Percentiles rank a stretch among this genome's conserved stretches.
phyloP scores from a whole-genome alignment of 164 flowering plant species.

The Santalum album region DNA sequence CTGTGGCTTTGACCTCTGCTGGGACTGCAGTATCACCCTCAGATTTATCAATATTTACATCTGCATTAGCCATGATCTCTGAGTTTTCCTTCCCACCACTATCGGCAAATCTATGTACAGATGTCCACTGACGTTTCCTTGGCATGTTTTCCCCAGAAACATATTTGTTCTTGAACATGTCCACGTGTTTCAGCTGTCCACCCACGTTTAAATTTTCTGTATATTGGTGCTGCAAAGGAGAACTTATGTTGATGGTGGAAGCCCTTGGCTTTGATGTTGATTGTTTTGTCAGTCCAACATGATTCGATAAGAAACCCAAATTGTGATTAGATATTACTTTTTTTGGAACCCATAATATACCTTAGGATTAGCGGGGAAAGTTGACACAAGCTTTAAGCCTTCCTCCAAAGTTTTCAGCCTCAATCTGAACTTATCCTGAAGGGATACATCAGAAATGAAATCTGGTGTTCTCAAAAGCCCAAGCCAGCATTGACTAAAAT shows the following conservation, averaged over 20 bases:
- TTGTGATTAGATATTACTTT: conserved; percentile 36
- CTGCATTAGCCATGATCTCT: conserved; percentile 28
- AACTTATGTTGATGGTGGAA: conserved; percentile 24
- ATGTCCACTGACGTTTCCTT: conserved; percentile 46
- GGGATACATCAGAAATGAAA: conserved; percentile 1
- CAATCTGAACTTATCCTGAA: conserved; percentile 70
- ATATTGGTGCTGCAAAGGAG: conserved; percentile 34
- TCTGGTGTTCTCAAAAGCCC: not conserved
- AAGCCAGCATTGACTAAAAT: not conserved
- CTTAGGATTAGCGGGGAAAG: conserved; percentile 22
- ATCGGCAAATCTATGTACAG: conserved; percentile 42
- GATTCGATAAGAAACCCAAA: conserved; percentile 46
- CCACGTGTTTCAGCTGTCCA: conserved; percentile 21
- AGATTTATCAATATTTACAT: conserved; percentile 12
- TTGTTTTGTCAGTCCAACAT: conserved; percentile 42
- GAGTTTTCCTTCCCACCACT: conserved; percentile 50
- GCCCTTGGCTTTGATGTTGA: conserved; percentile 75
- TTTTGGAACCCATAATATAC: conserved; percentile 24
- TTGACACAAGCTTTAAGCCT: conserved; percentile 51
- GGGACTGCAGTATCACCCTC: conserved; percentile 16
- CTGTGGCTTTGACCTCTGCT: conserved; percentile 20
- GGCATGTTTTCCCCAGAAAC: conserved; percentile 28
- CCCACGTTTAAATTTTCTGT: conserved; percentile 13
- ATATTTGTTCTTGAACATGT: conserved; percentile 31
- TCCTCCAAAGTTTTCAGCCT: conserved; percentile 81